Conservation (phyloP, 208 protist species). For the Leishmania major region DNA sequence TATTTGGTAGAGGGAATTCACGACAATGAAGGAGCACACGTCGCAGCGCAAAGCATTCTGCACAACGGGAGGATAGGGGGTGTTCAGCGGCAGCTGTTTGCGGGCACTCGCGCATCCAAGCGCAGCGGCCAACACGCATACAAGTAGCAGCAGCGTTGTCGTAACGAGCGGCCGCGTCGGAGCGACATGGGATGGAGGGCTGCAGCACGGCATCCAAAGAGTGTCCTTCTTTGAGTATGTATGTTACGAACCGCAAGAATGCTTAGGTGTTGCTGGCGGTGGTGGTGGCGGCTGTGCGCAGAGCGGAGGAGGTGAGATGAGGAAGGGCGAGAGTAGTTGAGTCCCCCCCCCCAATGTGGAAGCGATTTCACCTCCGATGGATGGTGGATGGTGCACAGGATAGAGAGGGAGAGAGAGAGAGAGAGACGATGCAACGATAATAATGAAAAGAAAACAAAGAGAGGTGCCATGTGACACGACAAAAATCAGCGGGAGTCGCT, state of each 20-base stretch:
- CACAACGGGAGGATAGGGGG: conserved; percentile 46
- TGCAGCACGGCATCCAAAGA: background rate
- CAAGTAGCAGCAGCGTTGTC: conserved; percentile 6
- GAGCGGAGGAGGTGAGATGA: background rate
- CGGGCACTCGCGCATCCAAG: background rate
- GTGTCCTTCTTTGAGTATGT: background rate
- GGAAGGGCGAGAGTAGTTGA: background rate
- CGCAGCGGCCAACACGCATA: background rate
- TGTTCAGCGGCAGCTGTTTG: conserved; percentile 61
- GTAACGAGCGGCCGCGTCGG: background rate
- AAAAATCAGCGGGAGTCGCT: background rate
- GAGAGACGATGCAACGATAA: background rate
- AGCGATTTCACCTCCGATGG: background rate
- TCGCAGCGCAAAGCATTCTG: conserved; percentile 60
- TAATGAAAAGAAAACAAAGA: background rate
- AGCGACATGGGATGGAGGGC: background rate
- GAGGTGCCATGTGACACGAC: background rate
- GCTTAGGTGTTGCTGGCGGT: background rate
- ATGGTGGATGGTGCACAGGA: background rate
- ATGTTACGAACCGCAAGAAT: background rate
- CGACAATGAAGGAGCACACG: conserved; percentile 51
- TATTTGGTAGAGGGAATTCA: conserved; percentile 44
- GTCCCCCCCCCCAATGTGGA: background rate
- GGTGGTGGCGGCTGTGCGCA: background rate
- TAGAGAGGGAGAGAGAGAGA: background rate